phyloP scores from a whole-genome alignment of 2,329 filamentous ascomycete genomes.

The Penicillium nordicum region DNA sequence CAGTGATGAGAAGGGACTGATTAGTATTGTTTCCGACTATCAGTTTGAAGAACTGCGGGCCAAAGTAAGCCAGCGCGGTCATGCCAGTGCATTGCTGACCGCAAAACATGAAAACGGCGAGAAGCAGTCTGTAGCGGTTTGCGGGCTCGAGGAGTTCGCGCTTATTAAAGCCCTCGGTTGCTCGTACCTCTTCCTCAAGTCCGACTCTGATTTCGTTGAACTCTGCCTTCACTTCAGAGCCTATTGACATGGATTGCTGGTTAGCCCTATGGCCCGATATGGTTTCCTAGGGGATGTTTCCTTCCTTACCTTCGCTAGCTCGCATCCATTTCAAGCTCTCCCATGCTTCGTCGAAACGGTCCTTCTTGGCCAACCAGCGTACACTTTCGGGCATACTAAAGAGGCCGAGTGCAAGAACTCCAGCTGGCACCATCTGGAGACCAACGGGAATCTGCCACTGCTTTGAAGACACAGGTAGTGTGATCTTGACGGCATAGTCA shows the following conservation, averaged over 20 bases:
- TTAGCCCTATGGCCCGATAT: conserved; percentile 3
- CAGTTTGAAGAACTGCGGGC: conserved; percentile 51
- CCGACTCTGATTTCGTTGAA: conserved; percentile 33
- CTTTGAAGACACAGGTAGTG: conserved; percentile 37
- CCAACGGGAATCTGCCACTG: conserved; percentile 52
- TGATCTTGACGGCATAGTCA: conserved; percentile 48
- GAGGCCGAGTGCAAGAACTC: conserved; percentile 48
- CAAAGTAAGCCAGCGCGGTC: conserved; percentile 49
- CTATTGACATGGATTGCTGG: conserved; percentile 11
- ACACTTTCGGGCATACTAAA: conserved; percentile 49
- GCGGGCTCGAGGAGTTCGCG: conserved; percentile 47
- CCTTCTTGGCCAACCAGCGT: conserved; percentile 50
- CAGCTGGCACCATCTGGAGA: conserved; percentile 49
- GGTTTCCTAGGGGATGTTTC: conserved; percentile 9
- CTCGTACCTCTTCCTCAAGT: conserved; percentile 24
- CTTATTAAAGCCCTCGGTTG: conserved; percentile 48
- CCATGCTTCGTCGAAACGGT: conserved; percentile 47
- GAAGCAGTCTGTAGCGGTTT: conserved; percentile 47
- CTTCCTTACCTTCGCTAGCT: conserved; percentile 27
- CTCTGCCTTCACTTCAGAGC: conserved; percentile 47
- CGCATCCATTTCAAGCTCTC: conserved; percentile 51
- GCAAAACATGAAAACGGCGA: conserved; percentile 50
- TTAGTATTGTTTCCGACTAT: conserved; percentile 45
- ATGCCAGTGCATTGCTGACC: conserved; percentile 51
- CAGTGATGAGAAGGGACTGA: conserved; percentile 46